Evolutionary conservation across 306 rosid genomes (phyloP).

Genomic region (Sophora flavescens): DNA sequence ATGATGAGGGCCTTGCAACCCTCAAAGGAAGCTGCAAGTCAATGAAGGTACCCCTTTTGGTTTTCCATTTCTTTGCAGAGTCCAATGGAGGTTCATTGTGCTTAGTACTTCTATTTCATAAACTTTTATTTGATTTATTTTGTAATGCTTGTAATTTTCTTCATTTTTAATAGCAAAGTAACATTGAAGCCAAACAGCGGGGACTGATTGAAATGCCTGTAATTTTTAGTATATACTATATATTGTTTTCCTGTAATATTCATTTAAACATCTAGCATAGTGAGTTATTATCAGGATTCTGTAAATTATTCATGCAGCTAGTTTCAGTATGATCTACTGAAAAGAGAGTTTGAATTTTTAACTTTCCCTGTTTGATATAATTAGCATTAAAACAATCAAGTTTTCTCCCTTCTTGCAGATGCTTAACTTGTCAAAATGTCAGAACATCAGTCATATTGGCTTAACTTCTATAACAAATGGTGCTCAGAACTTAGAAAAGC

Average conservation of each 20-base stretch:
- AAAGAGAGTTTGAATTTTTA: neutral
- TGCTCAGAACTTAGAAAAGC: conserved; percentile 64
- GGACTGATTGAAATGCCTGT: conserved; percentile 9
- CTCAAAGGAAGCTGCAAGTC: conserved; percentile 68
- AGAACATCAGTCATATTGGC: conserved; percentile 64
- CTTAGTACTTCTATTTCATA: neutral
- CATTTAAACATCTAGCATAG: conserved; percentile 3
- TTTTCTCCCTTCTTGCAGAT: conserved; percentile 50
- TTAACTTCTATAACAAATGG: conserved; percentile 64
- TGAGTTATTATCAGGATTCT: neutral
- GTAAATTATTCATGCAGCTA: neutral
- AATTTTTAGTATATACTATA: neutral
- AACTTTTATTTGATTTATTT: neutral
- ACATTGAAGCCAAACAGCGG: neutral
- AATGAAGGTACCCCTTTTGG: conserved; percentile 61
- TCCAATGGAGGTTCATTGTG: conserved; percentile 11
- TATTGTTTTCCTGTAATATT: neutral
- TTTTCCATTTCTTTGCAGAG: conserved; percentile 4
- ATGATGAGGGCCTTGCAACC: conserved; percentile 66
- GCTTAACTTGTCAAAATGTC: conserved; percentile 72
- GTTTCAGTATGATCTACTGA: conserved; percentile 7
- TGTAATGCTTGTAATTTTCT: neutral
- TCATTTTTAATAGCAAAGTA: neutral
- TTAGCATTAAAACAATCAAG: neutral
- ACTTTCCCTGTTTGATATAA: conserved; percentile 29